A percentile compares a stretch with the other conserved stretches of the same genome.
Conservation (phyloP, 2,329 filamentous ascomycete species). For the Aspergillus terreus region DNA sequence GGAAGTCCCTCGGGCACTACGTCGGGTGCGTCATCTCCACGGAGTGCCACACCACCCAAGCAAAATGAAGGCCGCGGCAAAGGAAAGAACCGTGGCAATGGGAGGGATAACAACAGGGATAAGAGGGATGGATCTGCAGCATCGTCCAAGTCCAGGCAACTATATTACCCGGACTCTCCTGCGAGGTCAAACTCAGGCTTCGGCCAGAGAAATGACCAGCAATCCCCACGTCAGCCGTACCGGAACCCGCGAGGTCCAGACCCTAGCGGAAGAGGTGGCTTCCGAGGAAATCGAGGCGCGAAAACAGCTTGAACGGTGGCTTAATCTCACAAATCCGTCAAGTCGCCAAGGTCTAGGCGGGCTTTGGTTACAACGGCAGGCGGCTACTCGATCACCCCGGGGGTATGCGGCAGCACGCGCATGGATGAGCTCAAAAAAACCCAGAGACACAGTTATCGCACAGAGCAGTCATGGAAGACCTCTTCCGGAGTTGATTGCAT, state of each 20-base stretch:
- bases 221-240: constrained; percentile 56
- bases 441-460: neutral
- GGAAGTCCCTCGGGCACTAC: constrained; percentile 51
- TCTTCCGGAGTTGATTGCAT: constrained; percentile 57
- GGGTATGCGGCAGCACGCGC: too few species aligned
- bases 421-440: neutral
- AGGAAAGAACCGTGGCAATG: constrained; percentile 49
- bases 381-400: neutral
- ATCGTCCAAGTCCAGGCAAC: constrained; percentile 49
- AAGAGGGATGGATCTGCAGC: constrained; percentile 40
- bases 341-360: too few species aligned
- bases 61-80: constrained; percentile 38
- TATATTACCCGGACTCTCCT: constrained; percentile 74
- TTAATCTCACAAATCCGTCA: neutral
- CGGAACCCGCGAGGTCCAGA: constrained; percentile 77
- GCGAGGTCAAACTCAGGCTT: constrained; percentile 57
- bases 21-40: constrained; percentile 60
- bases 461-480: constrained; percentile 44
- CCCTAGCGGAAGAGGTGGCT: constrained; percentile 69
- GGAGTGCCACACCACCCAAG: constrained; percentile 58
- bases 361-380: neutral
- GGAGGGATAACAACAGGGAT: constrained; percentile 37
- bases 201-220: constrained; percentile 39
- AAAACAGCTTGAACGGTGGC: constrained; percentile 25
- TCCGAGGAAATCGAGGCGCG: constrained; percentile 65